phyloP scores from a whole-genome alignment of 352 stramenopile genomes.

The Phytophthora brassicae region DNA sequence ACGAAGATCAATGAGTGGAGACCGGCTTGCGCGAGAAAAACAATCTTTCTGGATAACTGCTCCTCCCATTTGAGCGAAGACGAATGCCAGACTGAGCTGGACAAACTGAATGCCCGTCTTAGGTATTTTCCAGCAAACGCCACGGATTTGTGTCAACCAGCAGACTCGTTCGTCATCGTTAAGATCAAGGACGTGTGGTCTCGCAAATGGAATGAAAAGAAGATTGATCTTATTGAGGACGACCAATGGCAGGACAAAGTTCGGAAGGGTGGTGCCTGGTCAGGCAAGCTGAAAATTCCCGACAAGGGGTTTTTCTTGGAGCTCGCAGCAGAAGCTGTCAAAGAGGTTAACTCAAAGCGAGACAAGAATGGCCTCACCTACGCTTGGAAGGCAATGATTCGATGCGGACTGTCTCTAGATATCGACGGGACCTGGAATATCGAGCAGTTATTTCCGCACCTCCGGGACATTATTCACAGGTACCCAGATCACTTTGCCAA shows the following conservation, averaged over 20 bases:
- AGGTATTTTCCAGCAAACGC: not conserved
- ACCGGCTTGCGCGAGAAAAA: not conserved
- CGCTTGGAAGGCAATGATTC: conserved; percentile 9
- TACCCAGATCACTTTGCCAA: not conserved
- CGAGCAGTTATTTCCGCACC: not conserved
- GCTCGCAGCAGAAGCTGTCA: no score
- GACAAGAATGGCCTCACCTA: no score
- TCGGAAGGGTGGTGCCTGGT: no score
- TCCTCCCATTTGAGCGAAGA: not conserved
- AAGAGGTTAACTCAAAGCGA: no score
- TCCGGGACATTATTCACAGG: not conserved
- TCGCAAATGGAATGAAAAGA: conserved; percentile 14
- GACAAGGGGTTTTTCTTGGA: no score
- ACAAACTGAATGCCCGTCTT: not conserved
- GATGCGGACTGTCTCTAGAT: not conserved
- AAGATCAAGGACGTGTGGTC: no score
- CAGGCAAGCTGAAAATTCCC: no score
- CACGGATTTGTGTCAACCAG: not conserved
- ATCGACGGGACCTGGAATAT: conserved; percentile 2
- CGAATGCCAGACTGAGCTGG: not conserved
- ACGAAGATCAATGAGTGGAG: not conserved
- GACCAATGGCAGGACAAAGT: conserved; percentile 9
- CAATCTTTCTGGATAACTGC: conserved; percentile 7
- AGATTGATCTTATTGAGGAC: conserved; percentile 9
- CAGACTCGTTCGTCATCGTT: conserved; percentile 8